Base-by-base conservation (phyloP, 768 basidiomycete species). In the Agrocybe chaxingu region DNA sequence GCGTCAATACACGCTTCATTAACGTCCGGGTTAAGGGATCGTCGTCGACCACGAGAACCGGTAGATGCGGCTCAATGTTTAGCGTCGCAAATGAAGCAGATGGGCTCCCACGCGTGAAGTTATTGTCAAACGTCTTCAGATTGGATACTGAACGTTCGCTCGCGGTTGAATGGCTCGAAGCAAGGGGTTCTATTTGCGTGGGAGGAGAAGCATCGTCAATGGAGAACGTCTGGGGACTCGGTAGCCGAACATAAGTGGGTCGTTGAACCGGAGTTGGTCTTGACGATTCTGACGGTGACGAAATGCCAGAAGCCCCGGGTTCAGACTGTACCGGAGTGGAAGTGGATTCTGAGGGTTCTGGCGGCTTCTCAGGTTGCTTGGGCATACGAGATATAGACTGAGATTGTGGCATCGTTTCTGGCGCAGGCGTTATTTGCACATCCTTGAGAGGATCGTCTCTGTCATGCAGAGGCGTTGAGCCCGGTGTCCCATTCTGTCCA, bases 1-100 rank as follows among this genome's bases (percentile, higher is more conserved):
- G 76, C n/a, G 79, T 78, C 38, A 94, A 72, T 65, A 91, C 80
- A 18, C 90, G 77, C 52, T 75, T 78, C 92, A 94, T 92, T 52
- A 94, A 70, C 45, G 78, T 83, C 45, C 92, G 79, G 45, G 92
- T 93, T 47, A 93, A 66, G 8, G 76, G 67, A 64, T 95, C 92
- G 60, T 94, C 89, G 57, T 92, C 91, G 0, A 92, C 91, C 3
- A 92, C 88, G 13, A 92, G 73, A 41, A 89, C 88, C 10, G 75
- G 74, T 57, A 91, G 62, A 7, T 75, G 78, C 4, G 73, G 66
- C 47, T 82, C 80, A 37, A 82, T 73, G 35, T 66, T 64, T 13
- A 71, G 57, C 3, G 65, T 62, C 10, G 67, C 62, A 57, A 63
- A 71, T 1, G 70, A 71, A 4, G 67, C 67, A 3, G 71, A 63